These are phyloP conservation scores for Saccharomyces hybrid DNA, from an alignment of 1,139 yeast genomes.

Conservation along the genomic window DNA sequence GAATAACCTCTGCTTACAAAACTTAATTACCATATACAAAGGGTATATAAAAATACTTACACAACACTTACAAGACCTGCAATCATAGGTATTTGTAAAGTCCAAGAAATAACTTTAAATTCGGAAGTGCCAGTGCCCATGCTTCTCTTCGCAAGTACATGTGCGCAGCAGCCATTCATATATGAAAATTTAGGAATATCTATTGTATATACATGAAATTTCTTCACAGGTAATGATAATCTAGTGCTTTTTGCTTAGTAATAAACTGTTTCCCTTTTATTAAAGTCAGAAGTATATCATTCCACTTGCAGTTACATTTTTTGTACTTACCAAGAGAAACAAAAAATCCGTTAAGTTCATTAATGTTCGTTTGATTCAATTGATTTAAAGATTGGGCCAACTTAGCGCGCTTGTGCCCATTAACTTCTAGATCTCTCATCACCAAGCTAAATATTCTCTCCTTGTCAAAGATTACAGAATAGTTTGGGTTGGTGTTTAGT, in stretches of 20 bases:
- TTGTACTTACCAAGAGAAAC: slow-evolving; percentile 41
- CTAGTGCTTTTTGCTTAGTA: slow-evolving; percentile 14
- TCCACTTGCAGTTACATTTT: slow-evolving; percentile 39
- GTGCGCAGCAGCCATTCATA: neutral
- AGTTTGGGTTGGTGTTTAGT: slow-evolving; percentile 32
- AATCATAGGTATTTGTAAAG: neutral
- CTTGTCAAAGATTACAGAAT: slow-evolving; percentile 33
- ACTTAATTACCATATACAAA: slow-evolving; percentile 13
- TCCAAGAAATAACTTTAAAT: neutral
- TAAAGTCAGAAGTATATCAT: slow-evolving; percentile 41
- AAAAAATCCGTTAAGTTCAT: slow-evolving; percentile 61
- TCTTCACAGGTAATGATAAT: slow-evolving; percentile 7
- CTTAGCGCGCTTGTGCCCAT: slow-evolving; percentile 50
- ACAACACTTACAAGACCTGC: slow-evolving; percentile 10
- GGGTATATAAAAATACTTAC: slow-evolving; percentile 21
- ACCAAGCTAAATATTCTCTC: slow-evolving; percentile 41
- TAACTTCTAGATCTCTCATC: slow-evolving; percentile 35
- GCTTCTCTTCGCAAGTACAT: neutral
- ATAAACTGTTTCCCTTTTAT: slow-evolving; percentile 37
- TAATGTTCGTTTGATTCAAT: slow-evolving; percentile 52
- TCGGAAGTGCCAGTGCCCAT: neutral
- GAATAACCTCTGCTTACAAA: slow-evolving; percentile 9
- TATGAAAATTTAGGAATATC: neutral
- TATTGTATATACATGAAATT: neutral
- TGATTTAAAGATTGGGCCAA: slow-evolving; percentile 58